phyloP scores from a whole-genome alignment of 2,329 filamentous ascomycete species.

The Colletotrichum sp. region DNA sequence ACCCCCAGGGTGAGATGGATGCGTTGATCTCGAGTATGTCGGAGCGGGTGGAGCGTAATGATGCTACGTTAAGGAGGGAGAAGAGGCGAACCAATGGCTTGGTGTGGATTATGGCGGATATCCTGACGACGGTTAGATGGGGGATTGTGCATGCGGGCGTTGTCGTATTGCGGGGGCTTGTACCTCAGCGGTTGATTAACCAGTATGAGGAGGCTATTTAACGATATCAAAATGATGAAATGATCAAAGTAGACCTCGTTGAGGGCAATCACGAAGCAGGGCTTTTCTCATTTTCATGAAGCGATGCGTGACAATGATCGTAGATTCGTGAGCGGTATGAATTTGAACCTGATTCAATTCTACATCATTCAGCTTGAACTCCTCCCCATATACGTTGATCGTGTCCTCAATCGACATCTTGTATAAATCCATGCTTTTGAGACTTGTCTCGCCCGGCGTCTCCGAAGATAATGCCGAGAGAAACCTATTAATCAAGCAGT shows the following conservation, averaged over 20 bases:
- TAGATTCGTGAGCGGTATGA: too few relatives aligned
- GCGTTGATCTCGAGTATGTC: slow-evolving; percentile 43
- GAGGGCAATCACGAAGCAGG: not conserved
- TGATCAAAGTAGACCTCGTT: not conserved
- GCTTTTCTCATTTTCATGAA: rapidly evolving
- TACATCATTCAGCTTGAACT: not conserved
- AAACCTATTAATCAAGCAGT: too few relatives aligned
- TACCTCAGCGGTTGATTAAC: slow-evolving; percentile 33
- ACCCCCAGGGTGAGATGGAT: slow-evolving; percentile 53
- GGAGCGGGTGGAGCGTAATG: slow-evolving; percentile 30
- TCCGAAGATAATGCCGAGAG: too few relatives aligned
- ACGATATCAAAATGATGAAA: not conserved
- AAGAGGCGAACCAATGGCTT: slow-evolving; percentile 56
- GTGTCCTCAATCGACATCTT: not conserved
- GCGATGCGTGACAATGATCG: rapidly evolving
- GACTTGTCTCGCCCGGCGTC: not conserved
- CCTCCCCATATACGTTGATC: rapidly evolving
- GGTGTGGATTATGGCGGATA: slow-evolving; percentile 59
- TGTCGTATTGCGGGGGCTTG: slow-evolving; percentile 52
- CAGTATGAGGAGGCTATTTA: slow-evolving; percentile 25
- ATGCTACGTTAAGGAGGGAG: slow-evolving; percentile 36
- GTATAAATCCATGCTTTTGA: rapidly evolving
- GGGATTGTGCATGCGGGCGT: slow-evolving; percentile 67
- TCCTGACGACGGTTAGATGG: slow-evolving; percentile 63
- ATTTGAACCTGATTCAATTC: not conserved